phyloP scores from a whole-genome alignment of 164 flowering plant species.

The Annona cherimola region DNA sequence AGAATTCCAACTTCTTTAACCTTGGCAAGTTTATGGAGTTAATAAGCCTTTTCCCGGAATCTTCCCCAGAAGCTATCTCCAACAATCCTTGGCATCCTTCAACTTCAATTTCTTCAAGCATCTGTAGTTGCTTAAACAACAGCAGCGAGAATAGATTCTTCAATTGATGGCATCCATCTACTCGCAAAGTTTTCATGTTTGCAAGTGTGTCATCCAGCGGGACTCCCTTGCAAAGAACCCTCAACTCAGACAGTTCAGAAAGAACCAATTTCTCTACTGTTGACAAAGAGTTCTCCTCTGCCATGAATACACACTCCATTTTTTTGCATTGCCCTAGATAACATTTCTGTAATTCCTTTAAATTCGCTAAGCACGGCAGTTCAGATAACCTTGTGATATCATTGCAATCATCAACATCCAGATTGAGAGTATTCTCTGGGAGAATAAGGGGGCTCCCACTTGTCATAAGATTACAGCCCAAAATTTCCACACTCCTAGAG shows the following conservation, averaged over 20 bases:
- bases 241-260: not conserved
- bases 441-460: not conserved
- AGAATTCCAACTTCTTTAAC: not conserved
- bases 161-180: not conserved
- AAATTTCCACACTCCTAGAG: not conserved
- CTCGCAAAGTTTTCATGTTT: not conserved
- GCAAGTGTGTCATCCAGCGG: not conserved
- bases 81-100: not conserved
- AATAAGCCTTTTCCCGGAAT: not conserved
- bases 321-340: not conserved
- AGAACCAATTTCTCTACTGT: not conserved
- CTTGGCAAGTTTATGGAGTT: not conserved
- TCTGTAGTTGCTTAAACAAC: not conserved
- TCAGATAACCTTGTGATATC: conserved; percentile 1
- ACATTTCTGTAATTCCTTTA: conserved; percentile 1
- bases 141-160: conserved; percentile 2
- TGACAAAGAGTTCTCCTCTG: not conserved
- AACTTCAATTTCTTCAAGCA: conserved; percentile 5
- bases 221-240: not conserved
- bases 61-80: not conserved
- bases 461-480: not conserved
- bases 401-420: not conserved
- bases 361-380: not conserved
- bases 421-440: not conserved
- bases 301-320: conserved; percentile 1